Evolutionary conservation across 1,139 yeast species (phyloP), one percentile per base, ranked within the genome.

Genomic region (Candida tunisiensis): DNA sequence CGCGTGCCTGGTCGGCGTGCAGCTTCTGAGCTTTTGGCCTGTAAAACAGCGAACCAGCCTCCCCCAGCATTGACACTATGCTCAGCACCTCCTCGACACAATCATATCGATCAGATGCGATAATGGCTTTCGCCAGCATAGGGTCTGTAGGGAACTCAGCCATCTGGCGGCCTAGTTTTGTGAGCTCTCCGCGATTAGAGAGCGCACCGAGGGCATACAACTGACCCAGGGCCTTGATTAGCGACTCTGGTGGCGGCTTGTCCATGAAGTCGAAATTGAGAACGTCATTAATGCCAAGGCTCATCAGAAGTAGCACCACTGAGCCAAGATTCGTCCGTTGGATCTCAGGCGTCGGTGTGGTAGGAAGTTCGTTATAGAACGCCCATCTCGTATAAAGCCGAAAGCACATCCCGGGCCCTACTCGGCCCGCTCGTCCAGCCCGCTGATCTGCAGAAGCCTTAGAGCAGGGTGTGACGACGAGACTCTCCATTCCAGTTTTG

Each of bases 371-470:
- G 41, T 80, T 65, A 37, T 65, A 60, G 43, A 71, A 88, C 0
- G 93, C 74, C 72, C 88, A 73, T 46, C 80, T 83, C 0, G 98
- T 85, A 45, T 67, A 88, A 15, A 91, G 55, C 26, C 98, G 53
- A 46, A 74, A 91, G 47, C 98, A 88, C 47, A 82, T 83, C 1
- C 98, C 98, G 0, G 96, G 93, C 0, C 93, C 93, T 5, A 83
- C 79, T 57, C 98, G 72, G 6, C 98, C 98, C 0, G 96, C 98
- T 53, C 98, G 68, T 31, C 98, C 98, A 1, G 94, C 91, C 35
- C 99, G 58, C 53, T 88, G 99, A 38, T 83, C 85, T 0, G 95
- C 95, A 19, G 93, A 80, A 0, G 98, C 98, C 35, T 77, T 65
- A 0, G 96, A 85, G 38, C 94, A 82, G 1, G 93, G 88, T 0